A percentile compares a stretch with the other conserved stretches of the same genome.
phyloP scores from a whole-genome alignment of 768 basidiomycete genomes.

The Dendrothele bispora region DNA sequence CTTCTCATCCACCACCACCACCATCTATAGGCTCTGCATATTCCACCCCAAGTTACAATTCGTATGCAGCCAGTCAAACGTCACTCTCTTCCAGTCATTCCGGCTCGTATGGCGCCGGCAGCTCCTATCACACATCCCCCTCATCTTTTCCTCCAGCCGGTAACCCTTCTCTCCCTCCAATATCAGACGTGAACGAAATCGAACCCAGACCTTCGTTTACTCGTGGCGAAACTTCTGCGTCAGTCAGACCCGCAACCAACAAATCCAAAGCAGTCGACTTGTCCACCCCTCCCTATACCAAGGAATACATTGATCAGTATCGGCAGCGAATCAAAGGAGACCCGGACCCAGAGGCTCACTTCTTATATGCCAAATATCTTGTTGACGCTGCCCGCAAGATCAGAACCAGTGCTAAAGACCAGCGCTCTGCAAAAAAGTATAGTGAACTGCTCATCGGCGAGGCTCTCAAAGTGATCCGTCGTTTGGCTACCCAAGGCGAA shows the following conservation, averaged over 20 bases:
- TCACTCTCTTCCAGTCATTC: constrained; percentile 32
- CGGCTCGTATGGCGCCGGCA: constrained; percentile 24
- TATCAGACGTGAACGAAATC: constrained; percentile 42
- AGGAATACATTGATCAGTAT: constrained; percentile 97
- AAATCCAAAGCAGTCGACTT: constrained; percentile 84
- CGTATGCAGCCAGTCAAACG: constrained; percentile 18
- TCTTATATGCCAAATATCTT: constrained; percentile 96
- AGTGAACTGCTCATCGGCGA: constrained; percentile 85
- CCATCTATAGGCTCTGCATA: constrained; percentile 17
- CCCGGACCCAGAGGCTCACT: constrained; percentile 97
- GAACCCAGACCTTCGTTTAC: constrained; percentile 58
- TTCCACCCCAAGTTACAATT: constrained; percentile 22
- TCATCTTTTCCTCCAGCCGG: constrained; percentile 8
- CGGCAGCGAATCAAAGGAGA: constrained; percentile 96
- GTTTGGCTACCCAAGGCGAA: constrained; percentile 88
- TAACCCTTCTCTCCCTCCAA: constrained; percentile 7
- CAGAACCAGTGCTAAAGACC: constrained; percentile 68
- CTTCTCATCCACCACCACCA: constrained; percentile 14
- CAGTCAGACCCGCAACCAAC: constrained; percentile 54
- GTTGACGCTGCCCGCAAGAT: constrained; percentile 97
- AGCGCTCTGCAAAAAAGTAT: constrained; percentile 86
- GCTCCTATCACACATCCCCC: constrained; percentile 22
- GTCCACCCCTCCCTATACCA: constrained; percentile 84
- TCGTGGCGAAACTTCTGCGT: constrained; percentile 57
- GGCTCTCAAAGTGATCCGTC: constrained; percentile 88